A percentile compares a stretch with the other conserved stretches of the same genome.
These are phyloP conservation scores for Fusarium globosum DNA, from an alignment of 2,329 filamentous ascomycete species.

Conservation along the genomic window DNA sequence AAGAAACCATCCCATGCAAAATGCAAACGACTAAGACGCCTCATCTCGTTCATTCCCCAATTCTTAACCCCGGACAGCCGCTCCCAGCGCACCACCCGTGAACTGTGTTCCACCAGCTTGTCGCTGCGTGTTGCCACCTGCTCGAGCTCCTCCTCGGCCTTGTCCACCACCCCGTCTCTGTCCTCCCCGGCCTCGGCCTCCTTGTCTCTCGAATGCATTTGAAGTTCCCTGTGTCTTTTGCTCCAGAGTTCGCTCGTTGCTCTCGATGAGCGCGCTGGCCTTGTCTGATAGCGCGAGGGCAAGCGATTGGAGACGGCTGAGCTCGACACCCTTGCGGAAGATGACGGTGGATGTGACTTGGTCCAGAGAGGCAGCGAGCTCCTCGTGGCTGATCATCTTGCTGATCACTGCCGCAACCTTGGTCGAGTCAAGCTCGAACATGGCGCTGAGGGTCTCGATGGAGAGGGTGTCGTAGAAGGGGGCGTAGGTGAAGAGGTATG, in stretches of 20 bases:
- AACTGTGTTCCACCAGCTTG: conserved; percentile 82
- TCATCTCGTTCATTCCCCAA: conserved; percentile 46
- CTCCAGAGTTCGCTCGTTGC: conserved; percentile 96
- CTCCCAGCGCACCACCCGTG: conserved; percentile 82
- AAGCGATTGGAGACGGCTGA: conserved; percentile 93
- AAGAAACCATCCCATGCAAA: conserved; percentile 52
- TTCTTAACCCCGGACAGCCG: conserved; percentile 69
- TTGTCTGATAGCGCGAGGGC: conserved; percentile 96
- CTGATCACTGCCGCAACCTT: conserved; percentile 96
- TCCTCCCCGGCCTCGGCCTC: conserved; percentile 78
- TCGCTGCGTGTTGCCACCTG: conserved; percentile 69
- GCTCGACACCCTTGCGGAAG: conserved; percentile 99
- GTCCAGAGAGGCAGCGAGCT: conserved; percentile 94
- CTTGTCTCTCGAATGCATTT: conserved; percentile 94
- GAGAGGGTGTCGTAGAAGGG: conserved; percentile 98
- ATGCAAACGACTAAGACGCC: conserved; percentile 49
- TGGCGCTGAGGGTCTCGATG: conserved; percentile 82
- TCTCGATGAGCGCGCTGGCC: conserved; percentile 94
- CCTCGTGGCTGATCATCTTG: conserved; percentile 99
- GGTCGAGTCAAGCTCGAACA: conserved; percentile 93
- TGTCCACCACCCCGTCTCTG: conserved; percentile 70
- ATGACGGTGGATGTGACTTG: conserved; percentile 98
- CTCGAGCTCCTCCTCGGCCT: conserved; percentile 70
- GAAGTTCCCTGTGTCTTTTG: conserved; percentile 95
- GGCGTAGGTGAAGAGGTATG: conserved; percentile 99